Conservation (phyloP, 2,329 filamentous ascomycete species). For the Arthrobotrys sphaeroides region DNA sequence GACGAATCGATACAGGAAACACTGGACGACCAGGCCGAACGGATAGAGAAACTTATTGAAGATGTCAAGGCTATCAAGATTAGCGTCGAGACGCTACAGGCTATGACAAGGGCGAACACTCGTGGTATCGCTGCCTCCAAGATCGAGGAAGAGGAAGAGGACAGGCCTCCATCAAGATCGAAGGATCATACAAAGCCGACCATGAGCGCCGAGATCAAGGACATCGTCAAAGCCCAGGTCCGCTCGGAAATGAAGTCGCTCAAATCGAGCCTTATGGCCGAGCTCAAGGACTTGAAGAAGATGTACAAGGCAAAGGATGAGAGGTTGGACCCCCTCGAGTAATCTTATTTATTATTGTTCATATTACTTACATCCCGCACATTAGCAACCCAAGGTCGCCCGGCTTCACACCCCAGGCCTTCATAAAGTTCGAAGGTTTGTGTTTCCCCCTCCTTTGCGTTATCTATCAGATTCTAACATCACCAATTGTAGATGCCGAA, state of each 20-base stretch:
- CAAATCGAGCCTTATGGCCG: conserved; percentile 42
- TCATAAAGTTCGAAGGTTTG: conserved; percentile 50
- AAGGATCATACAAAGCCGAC: conserved; percentile 26
- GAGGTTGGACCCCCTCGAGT: conserved; percentile 20
- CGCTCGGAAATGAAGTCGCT: conserved; percentile 52
- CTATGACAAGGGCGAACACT: conserved; percentile 45
- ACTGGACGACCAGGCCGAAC: conserved; percentile 49
- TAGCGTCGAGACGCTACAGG: conserved; percentile 39
- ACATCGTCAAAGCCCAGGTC: conserved; percentile 53
- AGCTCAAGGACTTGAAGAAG: conserved; percentile 50
- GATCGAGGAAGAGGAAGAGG: conserved; percentile 37
- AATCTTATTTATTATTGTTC: not conserved
- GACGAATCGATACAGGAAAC: conserved; percentile 52
- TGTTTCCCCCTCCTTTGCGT: not conserved
- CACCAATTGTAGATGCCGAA: conserved; percentile 22
- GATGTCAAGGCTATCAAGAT: conserved; percentile 50
- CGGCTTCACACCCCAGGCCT: conserved; percentile 44
- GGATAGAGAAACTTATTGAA: conserved; percentile 49
- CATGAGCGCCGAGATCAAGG: conserved; percentile 46
- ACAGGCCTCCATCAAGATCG: conserved; percentile 1
- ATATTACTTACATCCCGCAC: not conserved
- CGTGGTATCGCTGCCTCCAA: conserved; percentile 36
- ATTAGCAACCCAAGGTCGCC: conserved; percentile 50
- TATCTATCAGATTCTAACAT: not conserved
- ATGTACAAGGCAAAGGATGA: conserved; percentile 50